phyloP scores from a whole-genome alignment of 345 rosid species.

The Citrus mangshanensis region DNA sequence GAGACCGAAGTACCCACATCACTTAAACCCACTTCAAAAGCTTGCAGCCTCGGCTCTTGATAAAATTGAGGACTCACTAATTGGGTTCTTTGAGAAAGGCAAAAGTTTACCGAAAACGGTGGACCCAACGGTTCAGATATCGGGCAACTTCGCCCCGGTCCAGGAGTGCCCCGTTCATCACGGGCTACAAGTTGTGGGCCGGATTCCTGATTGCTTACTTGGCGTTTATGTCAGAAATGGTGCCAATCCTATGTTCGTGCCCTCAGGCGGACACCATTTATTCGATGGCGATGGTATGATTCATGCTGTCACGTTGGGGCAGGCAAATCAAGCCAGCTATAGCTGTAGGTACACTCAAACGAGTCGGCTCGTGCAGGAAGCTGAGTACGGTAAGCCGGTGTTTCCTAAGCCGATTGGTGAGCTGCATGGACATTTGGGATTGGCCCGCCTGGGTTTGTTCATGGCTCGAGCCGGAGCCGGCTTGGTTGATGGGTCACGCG shows the following conservation, averaged over 20 bases:
- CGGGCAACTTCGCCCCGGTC: constrained; percentile 75
- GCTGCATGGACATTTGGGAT: constrained; percentile 69
- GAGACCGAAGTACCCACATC: constrained; percentile 8
- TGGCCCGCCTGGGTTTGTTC: constrained; percentile 56
- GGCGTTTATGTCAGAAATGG: constrained; percentile 77
- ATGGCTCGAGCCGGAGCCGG: constrained; percentile 53
- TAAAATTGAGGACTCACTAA: constrained; percentile 34
- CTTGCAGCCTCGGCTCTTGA: constrained; percentile 34
- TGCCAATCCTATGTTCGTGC: constrained; percentile 59
- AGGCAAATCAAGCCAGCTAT: constrained; percentile 44
- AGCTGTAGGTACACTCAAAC: constrained; percentile 65
- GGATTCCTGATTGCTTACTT: constrained; percentile 46
- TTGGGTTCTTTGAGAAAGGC: constrained; percentile 26
- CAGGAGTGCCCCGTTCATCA: constrained; percentile 59
- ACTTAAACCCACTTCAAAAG: constrained; percentile 36
- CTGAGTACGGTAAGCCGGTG: constrained; percentile 43
- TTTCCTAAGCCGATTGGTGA: constrained; percentile 82
- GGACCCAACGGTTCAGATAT: constrained; percentile 49
- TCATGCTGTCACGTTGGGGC: constrained; percentile 58
- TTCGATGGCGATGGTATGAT: constrained; percentile 92
- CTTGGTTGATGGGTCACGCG: constrained; percentile 49
- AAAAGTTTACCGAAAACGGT: constrained; percentile 29
- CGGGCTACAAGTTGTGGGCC: constrained; percentile 46
- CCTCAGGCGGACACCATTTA: constrained; percentile 63
- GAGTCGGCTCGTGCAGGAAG: constrained; percentile 60